Conservation (phyloP, 257 asterid species). For the Rehmannia glutinosa region DNA sequence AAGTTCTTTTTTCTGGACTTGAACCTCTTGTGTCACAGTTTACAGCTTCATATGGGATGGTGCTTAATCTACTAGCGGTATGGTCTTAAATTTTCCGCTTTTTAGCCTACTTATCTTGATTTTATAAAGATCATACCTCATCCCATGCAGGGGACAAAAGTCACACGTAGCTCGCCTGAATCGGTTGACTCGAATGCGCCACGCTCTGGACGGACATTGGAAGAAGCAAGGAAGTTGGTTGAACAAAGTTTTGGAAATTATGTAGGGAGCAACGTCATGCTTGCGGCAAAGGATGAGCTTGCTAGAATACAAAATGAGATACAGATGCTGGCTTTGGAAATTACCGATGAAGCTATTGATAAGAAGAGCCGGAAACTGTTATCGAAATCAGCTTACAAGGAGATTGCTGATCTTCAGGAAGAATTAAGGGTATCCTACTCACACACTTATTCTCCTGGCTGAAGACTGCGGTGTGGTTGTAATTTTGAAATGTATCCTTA, state of each 20-base stretch:
- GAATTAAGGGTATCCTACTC: slow-evolving; percentile 61
- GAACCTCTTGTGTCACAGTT: slow-evolving; percentile 96
- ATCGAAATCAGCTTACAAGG: slow-evolving; percentile 65
- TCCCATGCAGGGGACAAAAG: slow-evolving; percentile 78
- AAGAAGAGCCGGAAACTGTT: slow-evolving; percentile 60
- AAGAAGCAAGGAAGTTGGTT: slow-evolving; percentile 91
- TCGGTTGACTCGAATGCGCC: slow-evolving; percentile 45
- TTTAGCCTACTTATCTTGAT: slow-evolving; percentile 15
- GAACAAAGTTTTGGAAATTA: slow-evolving; percentile 99
- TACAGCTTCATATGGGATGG: slow-evolving; percentile 99
- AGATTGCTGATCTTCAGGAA: slow-evolving; percentile 82
- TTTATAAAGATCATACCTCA: slow-evolving; percentile 15
- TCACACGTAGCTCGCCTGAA: slow-evolving; percentile 54
- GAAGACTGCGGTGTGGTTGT: not conserved
- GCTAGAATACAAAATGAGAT: slow-evolving; percentile 78
- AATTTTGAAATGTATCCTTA: not conserved
- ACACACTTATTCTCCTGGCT: slow-evolving; percentile 17
- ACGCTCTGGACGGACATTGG: slow-evolving; percentile 80
- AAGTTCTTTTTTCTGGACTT: slow-evolving; percentile 89
- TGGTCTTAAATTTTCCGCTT: slow-evolving; percentile 20
- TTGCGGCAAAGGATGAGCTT: slow-evolving; percentile 94
- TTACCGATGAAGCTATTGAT: slow-evolving; percentile 88
- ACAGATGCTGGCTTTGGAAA: slow-evolving; percentile 63
- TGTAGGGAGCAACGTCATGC: slow-evolving; percentile 96
- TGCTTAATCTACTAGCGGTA: slow-evolving; percentile 96